Conservation (phyloP, 331 rosid genomes). For the Rosa hybrid region DNA sequence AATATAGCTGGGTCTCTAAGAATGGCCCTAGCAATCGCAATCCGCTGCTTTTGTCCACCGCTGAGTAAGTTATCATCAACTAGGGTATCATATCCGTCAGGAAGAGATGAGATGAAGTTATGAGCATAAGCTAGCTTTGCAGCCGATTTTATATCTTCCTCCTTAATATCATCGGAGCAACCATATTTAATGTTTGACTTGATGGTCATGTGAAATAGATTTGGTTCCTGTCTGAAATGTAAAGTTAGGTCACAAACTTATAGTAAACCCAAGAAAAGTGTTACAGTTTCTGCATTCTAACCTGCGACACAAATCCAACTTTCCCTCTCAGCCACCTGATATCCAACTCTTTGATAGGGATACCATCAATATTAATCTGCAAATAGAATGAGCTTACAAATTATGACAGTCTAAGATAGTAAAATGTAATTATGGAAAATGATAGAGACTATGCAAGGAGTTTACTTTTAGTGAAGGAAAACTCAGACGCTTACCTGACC, state of each 20-base stretch:
- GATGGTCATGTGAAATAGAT: constrained; percentile 64
- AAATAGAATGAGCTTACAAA: constrained; percentile 10
- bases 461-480: neutral
- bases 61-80: constrained; percentile 77
- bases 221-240: constrained; percentile 62
- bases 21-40: constrained; percentile 79
- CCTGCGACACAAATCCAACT: constrained; percentile 75
- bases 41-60: constrained; percentile 86
- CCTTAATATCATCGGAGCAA: constrained; percentile 44
- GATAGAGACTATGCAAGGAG: neutral
- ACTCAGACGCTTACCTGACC: constrained; percentile 57
- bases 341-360: constrained; percentile 61
- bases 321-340: constrained; percentile 75
- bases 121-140: constrained; percentile 73
- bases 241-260: constrained; percentile 23
- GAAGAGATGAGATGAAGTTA: constrained; percentile 68
- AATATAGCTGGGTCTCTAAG: constrained; percentile 72
- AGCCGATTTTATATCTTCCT: constrained; percentile 62
- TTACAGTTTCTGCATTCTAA: constrained; percentile 32
- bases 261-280: neutral
- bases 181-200: constrained; percentile 73
- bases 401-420: neutral
- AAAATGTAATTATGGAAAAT: neutral
- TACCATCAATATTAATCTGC: constrained; percentile 67
- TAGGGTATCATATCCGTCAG: constrained; percentile 68